Evolutionary conservation across 495 filamentous ascomycete species (phyloP).

Genomic region (Letharia lupina): DNA sequence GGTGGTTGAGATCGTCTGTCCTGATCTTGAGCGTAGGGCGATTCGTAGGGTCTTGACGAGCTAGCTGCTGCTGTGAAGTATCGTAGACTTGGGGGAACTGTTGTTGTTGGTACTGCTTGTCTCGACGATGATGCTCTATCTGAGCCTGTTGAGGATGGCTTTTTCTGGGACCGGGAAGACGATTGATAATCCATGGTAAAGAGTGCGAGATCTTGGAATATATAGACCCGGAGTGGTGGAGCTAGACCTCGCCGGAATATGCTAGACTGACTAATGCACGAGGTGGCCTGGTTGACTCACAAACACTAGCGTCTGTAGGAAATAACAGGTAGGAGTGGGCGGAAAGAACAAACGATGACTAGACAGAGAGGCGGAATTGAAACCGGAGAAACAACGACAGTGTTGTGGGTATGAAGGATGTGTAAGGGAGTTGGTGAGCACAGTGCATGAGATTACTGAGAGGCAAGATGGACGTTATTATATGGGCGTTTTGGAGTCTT

Average conservation of each 20-base stretch:
- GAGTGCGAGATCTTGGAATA: background rate
- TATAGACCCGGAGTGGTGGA: constrained; percentile 17
- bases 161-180: constrained; percentile 12
- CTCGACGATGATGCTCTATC: constrained; percentile 11
- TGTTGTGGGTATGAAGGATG: background rate
- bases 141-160: constrained; percentile 6
- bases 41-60: constrained; percentile 20
- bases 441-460: background rate
- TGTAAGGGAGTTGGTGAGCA: background rate
- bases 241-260: constrained; percentile 9
- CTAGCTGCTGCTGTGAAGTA: constrained; percentile 16
- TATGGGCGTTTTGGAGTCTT: background rate
- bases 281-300: background rate
- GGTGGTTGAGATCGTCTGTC: constrained; percentile 7
- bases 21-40: constrained; percentile 22
- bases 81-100: constrained; percentile 12
- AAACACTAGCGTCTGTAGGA: background rate
- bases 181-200: constrained; percentile 22
- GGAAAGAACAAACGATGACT: background rate
- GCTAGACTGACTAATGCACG: background rate
- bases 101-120: constrained; percentile 9
- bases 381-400: background rate
- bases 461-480: background rate
- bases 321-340: background rate
- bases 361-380: background rate